These are phyloP conservation scores for Leishmania guyanensis DNA, from an alignment of 208 protist species.

Conservation along the genomic window DNA sequence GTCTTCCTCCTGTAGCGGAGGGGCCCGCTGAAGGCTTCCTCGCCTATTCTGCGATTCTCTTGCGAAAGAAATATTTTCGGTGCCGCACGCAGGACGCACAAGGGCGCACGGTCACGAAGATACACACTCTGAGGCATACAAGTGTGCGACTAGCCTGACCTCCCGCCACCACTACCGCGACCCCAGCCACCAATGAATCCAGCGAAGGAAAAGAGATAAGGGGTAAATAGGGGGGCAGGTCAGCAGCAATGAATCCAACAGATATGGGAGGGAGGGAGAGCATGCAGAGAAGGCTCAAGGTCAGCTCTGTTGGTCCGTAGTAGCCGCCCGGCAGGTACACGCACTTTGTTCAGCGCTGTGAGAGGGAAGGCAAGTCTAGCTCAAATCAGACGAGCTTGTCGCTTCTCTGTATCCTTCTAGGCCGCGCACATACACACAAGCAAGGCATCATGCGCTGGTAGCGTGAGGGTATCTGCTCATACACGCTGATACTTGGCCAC, in stretches of 20 bases:
- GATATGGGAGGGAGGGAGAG: not conserved
- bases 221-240: not conserved
- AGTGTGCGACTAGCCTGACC: not conserved
- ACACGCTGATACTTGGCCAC: constrained; percentile 51
- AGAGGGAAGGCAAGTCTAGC: not conserved
- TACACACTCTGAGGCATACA: not conserved
- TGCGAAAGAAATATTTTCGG: not conserved
- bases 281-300: not conserved
- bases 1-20: not conserved
- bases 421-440: not conserved
- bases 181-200: not conserved
- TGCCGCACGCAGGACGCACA: not conserved
- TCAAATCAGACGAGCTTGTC: not conserved
- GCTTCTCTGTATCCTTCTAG: not conserved
- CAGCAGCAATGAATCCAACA: not conserved
- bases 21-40: not conserved
- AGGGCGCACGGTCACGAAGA: not conserved
- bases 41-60: not conserved
- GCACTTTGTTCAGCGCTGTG: not conserved
- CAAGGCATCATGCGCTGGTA: not conserved
- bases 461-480: not conserved
- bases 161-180: not conserved
- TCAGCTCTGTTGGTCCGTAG: not conserved
- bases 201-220: not conserved
- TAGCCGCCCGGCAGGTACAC: not conserved